Conservation (phyloP, 768 basidiomycete species). For the Tylopilus rubrobrunneus region DNA sequence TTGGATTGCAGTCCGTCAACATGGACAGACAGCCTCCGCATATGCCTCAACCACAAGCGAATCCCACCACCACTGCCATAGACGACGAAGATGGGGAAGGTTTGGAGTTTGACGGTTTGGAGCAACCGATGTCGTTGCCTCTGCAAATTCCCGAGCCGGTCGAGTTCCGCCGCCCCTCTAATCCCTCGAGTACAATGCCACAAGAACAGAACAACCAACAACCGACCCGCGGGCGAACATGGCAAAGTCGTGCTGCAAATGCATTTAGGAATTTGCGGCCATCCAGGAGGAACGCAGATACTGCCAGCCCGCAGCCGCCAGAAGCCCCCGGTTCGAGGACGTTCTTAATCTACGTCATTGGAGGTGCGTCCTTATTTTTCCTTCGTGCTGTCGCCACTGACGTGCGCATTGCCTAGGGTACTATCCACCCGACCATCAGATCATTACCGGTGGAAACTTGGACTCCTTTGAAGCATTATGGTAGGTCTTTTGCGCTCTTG, state of each 20-base stretch:
- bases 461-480: slow-evolving; percentile 79
- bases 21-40: slow-evolving; percentile 36
- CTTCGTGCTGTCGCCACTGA: background rate
- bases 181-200: slow-evolving; percentile 8
- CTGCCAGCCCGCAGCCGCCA: slow-evolving; percentile 19
- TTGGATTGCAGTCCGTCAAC: slow-evolving; percentile 75
- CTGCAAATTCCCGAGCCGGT: slow-evolving; percentile 27
- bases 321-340: slow-evolving; percentile 43
- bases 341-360: slow-evolving; percentile 89
- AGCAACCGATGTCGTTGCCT: slow-evolving; percentile 22
- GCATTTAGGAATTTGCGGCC: slow-evolving; percentile 54
- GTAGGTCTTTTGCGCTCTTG: slow-evolving; percentile 37
- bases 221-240: slow-evolving; percentile 37
- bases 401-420: slow-evolving; percentile 52
- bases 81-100: slow-evolving; percentile 27
- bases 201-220: slow-evolving; percentile 16
- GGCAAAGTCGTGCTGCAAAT: slow-evolving; percentile 63
- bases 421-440: slow-evolving; percentile 85
- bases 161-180: slow-evolving; percentile 17
- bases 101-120: slow-evolving; percentile 25
- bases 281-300: slow-evolving; percentile 26
- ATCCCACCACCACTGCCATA: slow-evolving; percentile 10
- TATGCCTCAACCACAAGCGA: slow-evolving; percentile 10
- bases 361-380: slow-evolving; percentile 43
- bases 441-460: slow-evolving; percentile 75